phyloP scores from a whole-genome alignment of 225 moss, liverwort and hornwort species.

The Sphagnum tenellum region DNA sequence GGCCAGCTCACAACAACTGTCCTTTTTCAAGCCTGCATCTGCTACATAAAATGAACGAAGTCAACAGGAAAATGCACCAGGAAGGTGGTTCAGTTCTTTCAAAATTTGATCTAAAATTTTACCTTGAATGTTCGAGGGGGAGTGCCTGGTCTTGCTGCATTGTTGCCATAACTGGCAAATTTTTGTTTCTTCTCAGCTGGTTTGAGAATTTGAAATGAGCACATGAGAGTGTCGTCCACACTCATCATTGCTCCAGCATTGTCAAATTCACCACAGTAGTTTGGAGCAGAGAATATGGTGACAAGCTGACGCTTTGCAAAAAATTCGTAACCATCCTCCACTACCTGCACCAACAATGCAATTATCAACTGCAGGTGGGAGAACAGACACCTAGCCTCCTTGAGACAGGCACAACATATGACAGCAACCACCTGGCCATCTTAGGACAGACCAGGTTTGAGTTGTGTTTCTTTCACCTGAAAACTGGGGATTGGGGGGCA shows the following conservation, averaged over 20 bases:
- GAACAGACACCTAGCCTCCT: too few relatives aligned
- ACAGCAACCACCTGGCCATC: not conserved
- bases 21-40: not conserved
- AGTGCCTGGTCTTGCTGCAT: slow-evolving; percentile 88
- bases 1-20: not conserved
- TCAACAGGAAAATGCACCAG: not conserved
- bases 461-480: too few relatives aligned
- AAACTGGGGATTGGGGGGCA: too few relatives aligned
- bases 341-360: slow-evolving; percentile 22
- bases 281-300: slow-evolving; percentile 97
- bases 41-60: too few relatives aligned
- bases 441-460: not conserved
- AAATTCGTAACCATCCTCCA: slow-evolving; percentile 98
- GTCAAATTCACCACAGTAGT: slow-evolving; percentile 98
- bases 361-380: not conserved
- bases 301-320: slow-evolving; percentile 98
- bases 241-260: slow-evolving; percentile 99
- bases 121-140: slow-evolving; percentile 94
- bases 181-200: slow-evolving; percentile 96
- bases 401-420: not conserved
- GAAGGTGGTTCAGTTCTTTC: slow-evolving; percentile 1
- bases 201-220: slow-evolving; percentile 98
- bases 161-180: slow-evolving; percentile 62
- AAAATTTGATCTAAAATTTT: slow-evolving; percentile 4
- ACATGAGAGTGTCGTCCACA: slow-evolving; percentile 98